Evolutionary conservation across 768 basidiomycete genomes (phyloP).

Genomic region (Strobilomyces dryophilus): DNA sequence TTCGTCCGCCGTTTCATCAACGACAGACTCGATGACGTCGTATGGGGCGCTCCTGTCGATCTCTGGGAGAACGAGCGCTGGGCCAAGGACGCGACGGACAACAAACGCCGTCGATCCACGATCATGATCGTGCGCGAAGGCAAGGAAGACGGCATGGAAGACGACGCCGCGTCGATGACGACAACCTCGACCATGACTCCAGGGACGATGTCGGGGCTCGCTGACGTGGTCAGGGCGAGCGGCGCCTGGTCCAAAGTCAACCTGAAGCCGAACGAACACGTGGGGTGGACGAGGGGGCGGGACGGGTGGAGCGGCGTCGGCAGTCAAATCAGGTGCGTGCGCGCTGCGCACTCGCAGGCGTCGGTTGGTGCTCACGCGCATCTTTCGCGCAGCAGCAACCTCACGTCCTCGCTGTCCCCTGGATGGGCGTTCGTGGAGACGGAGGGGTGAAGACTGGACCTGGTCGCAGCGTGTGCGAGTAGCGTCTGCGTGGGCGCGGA

Average conservation of each 20-base stretch:
- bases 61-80: slow-evolving; percentile 81
- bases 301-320: slow-evolving; percentile 15
- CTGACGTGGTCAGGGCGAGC: neutral
- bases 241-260: slow-evolving; percentile 11
- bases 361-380: neutral
- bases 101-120: slow-evolving; percentile 4
- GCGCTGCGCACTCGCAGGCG: too few species aligned
- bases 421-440: slow-evolving; percentile 74
- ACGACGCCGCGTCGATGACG: slow-evolving; percentile 4
- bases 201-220: neutral
- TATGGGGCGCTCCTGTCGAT: slow-evolving; percentile 69
- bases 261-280: slow-evolving; percentile 6
- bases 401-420: slow-evolving; percentile 71
- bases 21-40: slow-evolving; percentile 57
- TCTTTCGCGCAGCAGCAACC: slow-evolving; percentile 58
- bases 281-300: slow-evolving; percentile 12
- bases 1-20: slow-evolving; percentile 43
- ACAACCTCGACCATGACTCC: neutral
- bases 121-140: slow-evolving; percentile 3
- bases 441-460: slow-evolving; percentile 74
- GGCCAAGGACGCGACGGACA: slow-evolving; percentile 20
- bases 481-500: slow-evolving; percentile 22
- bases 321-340: slow-evolving; percentile 4
- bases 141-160: slow-evolving; percentile 8
- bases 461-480: slow-evolving; percentile 29